These are phyloP conservation scores for Clitoria ternatea DNA, from an alignment of 306 rosid species.

Conservation along the genomic window DNA sequence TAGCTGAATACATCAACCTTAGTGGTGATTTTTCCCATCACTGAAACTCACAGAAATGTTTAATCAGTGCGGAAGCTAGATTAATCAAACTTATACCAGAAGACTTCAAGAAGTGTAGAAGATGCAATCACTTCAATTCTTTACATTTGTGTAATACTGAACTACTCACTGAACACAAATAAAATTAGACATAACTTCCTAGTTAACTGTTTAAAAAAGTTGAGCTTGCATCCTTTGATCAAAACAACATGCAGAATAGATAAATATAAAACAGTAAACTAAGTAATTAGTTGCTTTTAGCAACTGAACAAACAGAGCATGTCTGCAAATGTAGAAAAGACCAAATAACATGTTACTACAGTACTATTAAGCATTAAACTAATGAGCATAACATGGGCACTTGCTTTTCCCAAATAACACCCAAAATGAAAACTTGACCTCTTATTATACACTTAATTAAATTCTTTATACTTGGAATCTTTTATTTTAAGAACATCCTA, in stretches of 20 bases:
- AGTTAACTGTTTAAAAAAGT: not conserved
- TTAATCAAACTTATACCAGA: not conserved
- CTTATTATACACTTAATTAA: not conserved
- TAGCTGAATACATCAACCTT: slow-evolving; percentile 75
- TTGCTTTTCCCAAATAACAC: not conserved
- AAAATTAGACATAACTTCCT: not conserved
- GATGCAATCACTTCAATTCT: not conserved
- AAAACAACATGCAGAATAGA: not conserved
- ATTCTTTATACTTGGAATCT: not conserved
- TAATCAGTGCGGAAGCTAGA: slow-evolving; percentile 2
- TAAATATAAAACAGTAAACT: not conserved
- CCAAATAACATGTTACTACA: not conserved
- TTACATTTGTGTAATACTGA: not conserved
- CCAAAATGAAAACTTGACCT: not conserved
- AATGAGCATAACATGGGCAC: not conserved
- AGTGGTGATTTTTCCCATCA: slow-evolving; percentile 84
- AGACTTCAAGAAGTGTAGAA: not conserved
- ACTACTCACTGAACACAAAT: not conserved
- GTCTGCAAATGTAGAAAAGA: slow-evolving; percentile 7
- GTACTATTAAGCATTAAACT: not conserved
- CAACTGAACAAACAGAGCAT: not conserved
- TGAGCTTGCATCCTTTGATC: not conserved
- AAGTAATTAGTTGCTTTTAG: slow-evolving; percentile 6
- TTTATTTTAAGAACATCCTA: not conserved
- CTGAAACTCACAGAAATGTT: slow-evolving; percentile 38